Percentiles rank a stretch among this genome's conserved stretches.
These are phyloP conservation scores for Histomonas meleagridis DNA, from an alignment of 208 protist species.

Conservation along the genomic window DNA sequence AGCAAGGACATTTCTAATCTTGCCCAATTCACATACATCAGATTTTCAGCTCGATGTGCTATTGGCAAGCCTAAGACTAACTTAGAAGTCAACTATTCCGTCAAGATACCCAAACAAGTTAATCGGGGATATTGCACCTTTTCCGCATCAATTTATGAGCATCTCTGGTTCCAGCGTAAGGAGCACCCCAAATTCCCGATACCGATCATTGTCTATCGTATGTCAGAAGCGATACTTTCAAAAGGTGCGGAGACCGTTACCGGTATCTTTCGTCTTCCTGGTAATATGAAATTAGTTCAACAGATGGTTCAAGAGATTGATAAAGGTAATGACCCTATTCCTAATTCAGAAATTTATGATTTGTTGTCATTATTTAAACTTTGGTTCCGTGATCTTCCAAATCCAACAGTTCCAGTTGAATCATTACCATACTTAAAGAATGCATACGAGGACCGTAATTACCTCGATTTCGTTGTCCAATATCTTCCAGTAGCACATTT, in stretches of 20 bases:
- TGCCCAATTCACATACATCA: neutral
- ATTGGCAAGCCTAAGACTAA: neutral
- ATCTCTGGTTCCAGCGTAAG: neutral
- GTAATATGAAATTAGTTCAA: neutral
- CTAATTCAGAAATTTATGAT: neutral
- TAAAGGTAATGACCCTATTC: neutral
- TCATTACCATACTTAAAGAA: neutral
- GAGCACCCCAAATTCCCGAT: neutral
- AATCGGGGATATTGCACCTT: neutral
- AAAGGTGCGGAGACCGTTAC: neutral
- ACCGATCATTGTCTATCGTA: neutral
- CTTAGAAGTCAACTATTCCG: neutral
- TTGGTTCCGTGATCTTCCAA: neutral
- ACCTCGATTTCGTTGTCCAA: neutral
- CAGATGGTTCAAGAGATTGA: neutral
- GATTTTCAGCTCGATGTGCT: neutral
- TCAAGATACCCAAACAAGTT: neutral
- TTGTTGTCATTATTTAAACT: neutral
- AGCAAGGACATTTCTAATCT: neutral
- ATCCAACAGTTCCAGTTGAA: neutral
- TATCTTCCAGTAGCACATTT: neutral
- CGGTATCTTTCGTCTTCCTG: slow-evolving; percentile 10
- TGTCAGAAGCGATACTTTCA: neutral
- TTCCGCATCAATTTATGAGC: neutral
- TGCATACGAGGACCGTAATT: neutral